A percentile compares a stretch with the other conserved stretches of the same genome.
Evolutionary conservation across 2,329 filamentous ascomycete species (phyloP).

Genomic region (Teratosphaeria epicoccoides): DNA sequence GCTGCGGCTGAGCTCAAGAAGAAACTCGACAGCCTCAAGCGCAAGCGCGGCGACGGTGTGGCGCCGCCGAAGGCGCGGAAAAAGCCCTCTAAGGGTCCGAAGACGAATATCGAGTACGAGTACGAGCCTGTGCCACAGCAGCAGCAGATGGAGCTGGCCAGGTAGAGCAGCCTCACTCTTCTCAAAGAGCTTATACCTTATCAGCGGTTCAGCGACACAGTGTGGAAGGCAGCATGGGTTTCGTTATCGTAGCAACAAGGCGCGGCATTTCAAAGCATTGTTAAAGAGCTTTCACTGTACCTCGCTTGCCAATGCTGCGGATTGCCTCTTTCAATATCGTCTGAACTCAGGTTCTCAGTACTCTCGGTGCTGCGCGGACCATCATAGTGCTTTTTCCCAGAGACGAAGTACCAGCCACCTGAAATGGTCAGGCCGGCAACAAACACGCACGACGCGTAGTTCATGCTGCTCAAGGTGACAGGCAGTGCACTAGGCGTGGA

Average conservation of each 20-base stretch:
- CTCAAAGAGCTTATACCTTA: background rate
- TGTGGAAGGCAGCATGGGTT: background rate
- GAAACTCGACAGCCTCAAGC: conserved; percentile 43
- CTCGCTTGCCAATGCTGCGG: background rate
- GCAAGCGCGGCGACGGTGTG: conserved; percentile 41
- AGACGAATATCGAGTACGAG: conserved; percentile 70
- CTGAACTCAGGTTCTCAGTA: background rate
- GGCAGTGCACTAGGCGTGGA: conserved; percentile 54
- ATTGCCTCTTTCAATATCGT: background rate
- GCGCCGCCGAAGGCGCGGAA: conserved; percentile 47
- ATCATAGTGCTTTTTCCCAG: conserved; percentile 59
- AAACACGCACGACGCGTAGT: conserved; percentile 68
- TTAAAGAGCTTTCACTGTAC: no score
- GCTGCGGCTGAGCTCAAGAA: conserved; percentile 49
- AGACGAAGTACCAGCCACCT: conserved; percentile 55
- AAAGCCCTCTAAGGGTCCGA: conserved; percentile 46
- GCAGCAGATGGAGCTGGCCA: conserved; percentile 27
- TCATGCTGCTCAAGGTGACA: conserved; percentile 50
- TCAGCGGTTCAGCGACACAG: background rate
- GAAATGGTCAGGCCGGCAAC: conserved; percentile 53
- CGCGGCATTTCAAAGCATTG: no score
- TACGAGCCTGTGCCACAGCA: conserved; percentile 52
- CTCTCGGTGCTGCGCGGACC: background rate
- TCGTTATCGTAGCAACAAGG: background rate
- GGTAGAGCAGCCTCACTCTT: conserved; percentile 6